phyloP scores from a whole-genome alignment of 2,329 filamentous ascomycete genomes.

The Fusarium albosuccineum region DNA sequence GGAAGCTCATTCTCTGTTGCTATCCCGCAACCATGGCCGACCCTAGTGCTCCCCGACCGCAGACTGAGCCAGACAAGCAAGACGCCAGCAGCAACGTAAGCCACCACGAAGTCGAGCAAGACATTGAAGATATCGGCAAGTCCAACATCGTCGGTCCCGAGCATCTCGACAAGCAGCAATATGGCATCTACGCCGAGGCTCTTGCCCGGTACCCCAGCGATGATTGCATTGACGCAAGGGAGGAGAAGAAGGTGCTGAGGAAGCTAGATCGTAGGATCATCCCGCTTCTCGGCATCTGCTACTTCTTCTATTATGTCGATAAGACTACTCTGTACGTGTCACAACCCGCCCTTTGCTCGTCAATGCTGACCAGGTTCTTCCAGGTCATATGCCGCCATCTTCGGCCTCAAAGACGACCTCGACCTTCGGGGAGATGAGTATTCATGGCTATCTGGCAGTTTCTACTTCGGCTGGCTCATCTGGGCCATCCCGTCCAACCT shows the following conservation, averaged over 20 bases:
- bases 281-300: constrained; percentile 55
- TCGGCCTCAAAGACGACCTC: constrained; percentile 71
- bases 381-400: constrained; percentile 72
- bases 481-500: constrained; percentile 52
- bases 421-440: constrained; percentile 69
- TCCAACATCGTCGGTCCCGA: constrained; percentile 4
- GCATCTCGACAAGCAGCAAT: constrained; percentile 20
- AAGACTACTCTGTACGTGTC: constrained; percentile 62
- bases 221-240: constrained; percentile 52
- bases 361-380: background rate
- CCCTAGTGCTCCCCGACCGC: constrained; percentile 8
- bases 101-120: constrained; percentile 11
- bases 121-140: constrained; percentile 10
- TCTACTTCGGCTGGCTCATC: constrained; percentile 56
- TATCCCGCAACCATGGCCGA: constrained; percentile 8
- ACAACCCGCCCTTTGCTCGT: fast-evolving
- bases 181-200: constrained; percentile 52
- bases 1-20: too few species aligned
- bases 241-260: constrained; percentile 51
- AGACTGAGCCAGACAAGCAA: background rate
- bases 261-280: constrained; percentile 56
- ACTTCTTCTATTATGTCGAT: constrained; percentile 57
- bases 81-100: background rate
- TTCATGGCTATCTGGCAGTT: constrained; percentile 55
- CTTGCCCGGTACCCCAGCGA: constrained; percentile 54